Base-by-base conservation (phyloP, 257 asterid species). In the Misopates orontium region DNA sequence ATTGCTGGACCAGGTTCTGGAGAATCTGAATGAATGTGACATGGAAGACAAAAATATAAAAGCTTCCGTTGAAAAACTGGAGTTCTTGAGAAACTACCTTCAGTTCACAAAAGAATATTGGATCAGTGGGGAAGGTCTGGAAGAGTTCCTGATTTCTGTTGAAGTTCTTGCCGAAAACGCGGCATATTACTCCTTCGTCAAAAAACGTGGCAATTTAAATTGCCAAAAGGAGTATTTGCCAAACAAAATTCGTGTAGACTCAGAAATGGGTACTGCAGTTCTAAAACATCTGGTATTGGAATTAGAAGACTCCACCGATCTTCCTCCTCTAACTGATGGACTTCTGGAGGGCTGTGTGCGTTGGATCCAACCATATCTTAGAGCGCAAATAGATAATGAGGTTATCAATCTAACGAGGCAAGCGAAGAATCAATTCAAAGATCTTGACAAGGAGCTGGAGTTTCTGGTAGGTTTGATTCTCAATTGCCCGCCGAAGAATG, bases 261-360 rank as follows among this genome's bases (percentile, higher is more conserved):
- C 58, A 19, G n/a, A 53, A 10, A 53, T 53, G 8, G 31, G 58
- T 53, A 53, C 14, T 53, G 58, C n/a, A 9, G 23, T 32, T 20
- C 58, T 53, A 25, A 53, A 53, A 32, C n/a, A 16, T 53, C 23
- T 53, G 58, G 58, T 53, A n/a, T 20, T 53, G n/a, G n/a, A n/a
- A 53, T 32, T 53, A 20, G 31, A 16, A 20, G 58, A 53, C 14
- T 53, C 58, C 5, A 19, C 31, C n/a, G n/a, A n/a, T n/a, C n/a
- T n/a, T 53, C 58, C 58, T 53, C n/a, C 23, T 53, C 23, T 53
- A 0, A 2, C n/a, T 53, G 58, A 53, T 53, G 23, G 23, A n/a
- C 58, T 53, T 53, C 23, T 53, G 58, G 58, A 6, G n/a, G 28
- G 23, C 58, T 53, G 23, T 53, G 31, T 53, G 11, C 31, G 28